A percentile compares a stretch with the other conserved stretches of the same genome.
These are phyloP conservation scores for Odontarrhena argentea DNA, from an alignment of 345 rosid species.

Conservation along the genomic window DNA sequence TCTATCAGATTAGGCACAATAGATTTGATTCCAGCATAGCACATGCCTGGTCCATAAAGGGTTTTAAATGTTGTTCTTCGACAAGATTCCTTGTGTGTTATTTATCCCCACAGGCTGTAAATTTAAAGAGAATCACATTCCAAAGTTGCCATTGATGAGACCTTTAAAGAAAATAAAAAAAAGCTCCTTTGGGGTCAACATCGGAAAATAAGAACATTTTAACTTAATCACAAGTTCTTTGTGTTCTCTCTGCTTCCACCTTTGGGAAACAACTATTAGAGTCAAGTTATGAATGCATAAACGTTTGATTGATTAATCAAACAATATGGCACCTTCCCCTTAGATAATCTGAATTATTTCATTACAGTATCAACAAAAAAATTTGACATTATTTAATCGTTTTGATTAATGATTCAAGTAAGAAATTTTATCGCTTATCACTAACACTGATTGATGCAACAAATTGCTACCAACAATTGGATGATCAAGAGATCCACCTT, in stretches of 20 bases:
- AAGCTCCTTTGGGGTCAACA: not conserved
- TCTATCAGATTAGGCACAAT: not conserved
- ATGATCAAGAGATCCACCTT: not conserved
- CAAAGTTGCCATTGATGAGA: constrained; percentile 25
- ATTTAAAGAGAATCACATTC: constrained; percentile 37
- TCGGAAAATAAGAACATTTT: not conserved
- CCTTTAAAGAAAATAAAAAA: not conserved
- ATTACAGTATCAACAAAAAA: too few species aligned
- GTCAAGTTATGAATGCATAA: too few species aligned
- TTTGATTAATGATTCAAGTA: too few species aligned
- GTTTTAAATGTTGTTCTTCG: constrained; percentile 22
- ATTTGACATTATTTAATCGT: not conserved
- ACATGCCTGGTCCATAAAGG: constrained; percentile 27
- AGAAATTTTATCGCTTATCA: not conserved
- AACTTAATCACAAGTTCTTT: constrained; percentile 11
- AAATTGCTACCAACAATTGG: too few species aligned
- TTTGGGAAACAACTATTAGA: constrained; percentile 1
- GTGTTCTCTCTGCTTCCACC: constrained; percentile 5
- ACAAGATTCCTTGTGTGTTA: constrained; percentile 28
- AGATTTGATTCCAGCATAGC: constrained; percentile 34
- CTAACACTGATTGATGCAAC: not conserved
- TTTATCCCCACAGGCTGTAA: constrained; percentile 31
- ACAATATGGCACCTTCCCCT: too few species aligned
- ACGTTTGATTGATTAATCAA: too few species aligned
- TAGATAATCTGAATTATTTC: too few species aligned